Base-by-base conservation (phyloP, 2,329 filamentous ascomycete species). In the Cladosporium cucumerinum region DNA sequence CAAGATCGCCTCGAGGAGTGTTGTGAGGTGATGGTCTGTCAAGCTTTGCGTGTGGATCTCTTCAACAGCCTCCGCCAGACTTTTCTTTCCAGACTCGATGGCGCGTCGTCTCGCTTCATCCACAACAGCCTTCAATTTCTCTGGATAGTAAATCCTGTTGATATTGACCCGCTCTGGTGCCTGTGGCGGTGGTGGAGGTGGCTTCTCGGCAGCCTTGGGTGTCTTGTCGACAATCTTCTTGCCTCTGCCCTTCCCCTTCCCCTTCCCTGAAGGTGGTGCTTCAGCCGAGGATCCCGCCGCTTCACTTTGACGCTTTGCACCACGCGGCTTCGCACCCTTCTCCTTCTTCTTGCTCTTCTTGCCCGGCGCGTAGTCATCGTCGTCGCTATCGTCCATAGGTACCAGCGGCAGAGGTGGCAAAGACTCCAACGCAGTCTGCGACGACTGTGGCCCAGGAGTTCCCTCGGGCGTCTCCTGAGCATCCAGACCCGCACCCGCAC, bases 401-500 rank as follows among this genome's bases (percentile, higher is more conserved):
- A 75, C 65, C 63, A 69, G 74, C 65, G 71, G 73, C 64, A 69
- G 65, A 51, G 68, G 72, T 32, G 74, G 68, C 48, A 78, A 74
- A 64, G 48, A 10, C 25, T 80, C 77, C 21, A 58, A 10, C 60
- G 73, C 71, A 66, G 75, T 73, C 66, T 78, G 76, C 18, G 76
- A 78, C 74, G 66, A 79, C 12, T 55, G 60, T 10, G 60, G 60
- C 25, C 73, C 76, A 62, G 78, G 76, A 58, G 79, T 80, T 57
- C 79, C 74, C 68, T 83, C 81, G 63, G 81, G 79, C 49, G 81
- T 83, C 39, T 78, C 79, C 67, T 74, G 76, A 66, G 75, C 78
- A 63, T 82, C 81, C 60, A 78, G 76, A 55, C 74, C 73, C 55
- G 73, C 70, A 61, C 68, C 65, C 67, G 76, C 75, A 70, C 78